Percentiles rank a stretch among this genome's conserved stretches.
phyloP scores from a whole-genome alignment of 805 yeast species.

The Lachancea quebecensis region DNA sequence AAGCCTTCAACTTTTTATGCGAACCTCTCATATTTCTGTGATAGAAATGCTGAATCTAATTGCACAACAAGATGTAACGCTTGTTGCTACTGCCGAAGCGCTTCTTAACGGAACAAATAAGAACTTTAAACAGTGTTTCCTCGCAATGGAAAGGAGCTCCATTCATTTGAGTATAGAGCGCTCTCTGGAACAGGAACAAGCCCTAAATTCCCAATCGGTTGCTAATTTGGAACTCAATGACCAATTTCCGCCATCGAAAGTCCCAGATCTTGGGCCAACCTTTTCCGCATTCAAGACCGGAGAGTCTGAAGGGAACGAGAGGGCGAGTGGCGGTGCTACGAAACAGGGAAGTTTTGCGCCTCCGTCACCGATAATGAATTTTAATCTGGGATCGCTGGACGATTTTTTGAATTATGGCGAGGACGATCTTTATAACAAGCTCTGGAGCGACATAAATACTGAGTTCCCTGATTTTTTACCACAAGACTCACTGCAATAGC shows the following conservation, averaged over 20 bases:
- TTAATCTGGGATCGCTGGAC: conserved; percentile 29
- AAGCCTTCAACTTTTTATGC: conserved; percentile 8
- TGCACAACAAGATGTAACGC: conserved; percentile 57
- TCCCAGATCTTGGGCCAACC: background rate
- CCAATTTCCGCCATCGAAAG: background rate
- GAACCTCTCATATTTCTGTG: conserved; percentile 37
- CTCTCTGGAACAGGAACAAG: conserved; percentile 6
- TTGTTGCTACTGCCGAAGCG: conserved; percentile 10
- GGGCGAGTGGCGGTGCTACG: background rate
- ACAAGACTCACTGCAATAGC: background rate
- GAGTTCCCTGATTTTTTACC: conserved; percentile 3
- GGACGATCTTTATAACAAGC: conserved; percentile 23
- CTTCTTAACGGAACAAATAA: conserved; percentile 20
- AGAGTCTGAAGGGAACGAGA: too few species aligned
- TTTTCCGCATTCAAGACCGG: too few species aligned
- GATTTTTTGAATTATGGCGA: conserved; percentile 28
- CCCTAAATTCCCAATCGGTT: background rate
- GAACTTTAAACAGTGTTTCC: conserved; percentile 18
- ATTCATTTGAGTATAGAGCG: conserved; percentile 17
- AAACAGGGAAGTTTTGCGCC: background rate
- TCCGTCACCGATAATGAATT: conserved; percentile 6
- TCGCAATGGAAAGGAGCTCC: conserved; percentile 23
- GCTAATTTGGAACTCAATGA: background rate
- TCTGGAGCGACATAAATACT: conserved; percentile 24
- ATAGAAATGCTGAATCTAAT: conserved; percentile 58